Evolutionary conservation across 2,329 filamentous ascomycete genomes (phyloP), one percentile per base, ranked within the genome.

Genomic region (Fusarium decemcellulare): DNA sequence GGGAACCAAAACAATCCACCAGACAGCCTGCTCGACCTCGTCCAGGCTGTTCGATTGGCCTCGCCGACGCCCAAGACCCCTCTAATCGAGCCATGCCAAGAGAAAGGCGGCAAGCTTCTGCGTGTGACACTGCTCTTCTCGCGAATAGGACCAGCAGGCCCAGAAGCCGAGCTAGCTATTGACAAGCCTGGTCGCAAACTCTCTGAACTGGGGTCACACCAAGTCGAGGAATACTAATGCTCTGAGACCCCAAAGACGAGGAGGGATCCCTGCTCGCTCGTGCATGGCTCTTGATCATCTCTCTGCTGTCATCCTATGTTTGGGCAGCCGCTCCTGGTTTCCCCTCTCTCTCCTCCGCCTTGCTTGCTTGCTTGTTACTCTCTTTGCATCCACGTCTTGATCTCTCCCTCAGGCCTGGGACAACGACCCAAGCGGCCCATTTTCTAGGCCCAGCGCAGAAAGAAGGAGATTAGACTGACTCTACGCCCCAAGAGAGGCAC

Each of bases 371-470:
- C 46, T 15, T 23, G 29, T 16, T 44, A 39, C 39, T 16, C 34
- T 60, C 59, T 64, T 18, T 8, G 27, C 34, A 36, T 46, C 34
- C 36, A 40, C 46, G 34, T n/a, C 29, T 53, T 29, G 27, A 47
- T 44, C 15, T 27, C 46, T 44, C 32, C 42, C 55, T 54, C 63
- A 64, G 70, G 55, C 51, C 58, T 59, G 54, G 39, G 47, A 61
- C 55, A 55, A 30, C 23, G 47, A 70, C 59, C 23, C 59, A 32
- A 47, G 67, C 63, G 67, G 67, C 67, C 67, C 53, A 54, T 68
- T 65, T 39, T 68, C 46, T 27, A 68, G 67, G 32, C 67, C 67
- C 51, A 9, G 32, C 32, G 30, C 30, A 27, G 34, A 37, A 39
- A 34, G 51, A 53, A 14, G 37, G 14, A 46, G 47, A 67, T 34